Conservation (phyloP, 176 grass and related monocot genomes). For the Canna indica region DNA sequence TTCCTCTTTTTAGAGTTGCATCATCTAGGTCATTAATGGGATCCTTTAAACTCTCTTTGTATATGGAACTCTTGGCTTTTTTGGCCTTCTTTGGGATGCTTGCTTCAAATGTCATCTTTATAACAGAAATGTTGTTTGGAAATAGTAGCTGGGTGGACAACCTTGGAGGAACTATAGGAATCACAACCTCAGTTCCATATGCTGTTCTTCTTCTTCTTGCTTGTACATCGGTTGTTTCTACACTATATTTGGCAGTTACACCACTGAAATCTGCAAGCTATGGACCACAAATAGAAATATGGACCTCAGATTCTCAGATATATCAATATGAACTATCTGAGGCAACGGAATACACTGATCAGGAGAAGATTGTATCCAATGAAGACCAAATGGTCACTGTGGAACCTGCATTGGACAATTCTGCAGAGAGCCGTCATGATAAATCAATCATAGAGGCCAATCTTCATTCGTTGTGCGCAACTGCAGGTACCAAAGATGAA, state of each 20-base stretch:
- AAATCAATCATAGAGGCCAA: conserved; percentile 31
- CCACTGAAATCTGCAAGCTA: conserved; percentile 76
- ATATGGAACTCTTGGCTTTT: conserved; percentile 68
- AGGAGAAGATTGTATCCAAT: conserved; percentile 31
- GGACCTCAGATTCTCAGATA: conserved; percentile 22
- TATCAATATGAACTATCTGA: conserved; percentile 19
- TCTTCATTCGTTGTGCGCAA: conserved; percentile 30
- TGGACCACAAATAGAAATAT: conserved; percentile 37
- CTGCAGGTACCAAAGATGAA: conserved; percentile 40
- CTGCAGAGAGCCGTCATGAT: conserved; percentile 11
- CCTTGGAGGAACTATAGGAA: conserved; percentile 64
- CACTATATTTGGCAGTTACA: conserved; percentile 80
- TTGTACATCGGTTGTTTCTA: conserved; percentile 50
- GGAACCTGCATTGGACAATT: conserved; percentile 27
- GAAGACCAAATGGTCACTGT: conserved; percentile 46
- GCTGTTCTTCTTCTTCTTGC: conserved; percentile 43
- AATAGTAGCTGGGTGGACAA: conserved; percentile 74
- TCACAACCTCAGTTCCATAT: conserved; percentile 46
- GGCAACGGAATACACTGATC: conserved; percentile 33
- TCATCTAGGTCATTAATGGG: conserved; percentile 88
- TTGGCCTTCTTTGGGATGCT: conserved; percentile 78
- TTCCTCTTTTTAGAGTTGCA: conserved; percentile 82
- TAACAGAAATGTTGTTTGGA: conserved; percentile 78
- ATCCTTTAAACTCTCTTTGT: conserved; percentile 51
- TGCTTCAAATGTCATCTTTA: conserved; percentile 75